These are phyloP conservation scores for Elsinoe perseae DNA, from an alignment of 2,329 filamentous ascomycete species.

Conservation along the genomic window DNA sequence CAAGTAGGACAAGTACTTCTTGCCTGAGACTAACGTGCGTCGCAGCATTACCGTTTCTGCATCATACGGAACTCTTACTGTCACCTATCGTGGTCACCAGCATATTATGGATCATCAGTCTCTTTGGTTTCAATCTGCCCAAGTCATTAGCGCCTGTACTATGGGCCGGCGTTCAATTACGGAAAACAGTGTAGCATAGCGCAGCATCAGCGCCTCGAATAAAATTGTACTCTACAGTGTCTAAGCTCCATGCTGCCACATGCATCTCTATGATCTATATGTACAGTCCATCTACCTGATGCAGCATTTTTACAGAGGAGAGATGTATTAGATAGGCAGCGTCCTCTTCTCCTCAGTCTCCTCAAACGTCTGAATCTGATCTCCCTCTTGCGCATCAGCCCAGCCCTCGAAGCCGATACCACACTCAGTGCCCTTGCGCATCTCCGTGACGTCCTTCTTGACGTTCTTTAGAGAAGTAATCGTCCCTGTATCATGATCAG, in stretches of 20 bases:
- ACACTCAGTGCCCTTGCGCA: constrained; percentile 89
- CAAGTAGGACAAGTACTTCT: background rate
- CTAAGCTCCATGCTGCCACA: constrained; percentile 1
- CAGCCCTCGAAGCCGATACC: constrained; percentile 79
- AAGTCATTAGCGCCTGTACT: constrained; percentile 45
- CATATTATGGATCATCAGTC: constrained; percentile 50
- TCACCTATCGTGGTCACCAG: constrained; percentile 53
- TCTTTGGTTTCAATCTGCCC: constrained; percentile 46
- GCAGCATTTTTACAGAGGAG: background rate
- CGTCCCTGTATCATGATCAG: constrained; percentile 49
- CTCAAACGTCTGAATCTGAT: constrained; percentile 82
- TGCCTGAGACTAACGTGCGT: background rate
- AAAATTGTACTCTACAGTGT: constrained; percentile 7
- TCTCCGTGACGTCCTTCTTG: constrained; percentile 84
- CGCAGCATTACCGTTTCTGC: constrained; percentile 55
- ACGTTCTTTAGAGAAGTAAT: constrained; percentile 78
- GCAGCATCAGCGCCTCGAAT: background rate
- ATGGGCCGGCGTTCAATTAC: constrained; percentile 41
- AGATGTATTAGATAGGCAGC: constrained; percentile 29
- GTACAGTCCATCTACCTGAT: background rate
- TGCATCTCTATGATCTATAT: background rate
- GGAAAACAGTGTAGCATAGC: constrained; percentile 21
- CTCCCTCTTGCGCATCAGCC: constrained; percentile 69
- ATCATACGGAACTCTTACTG: constrained; percentile 59
- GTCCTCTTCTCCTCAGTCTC: constrained; percentile 64